phyloP scores from a whole-genome alignment of 331 rosid genomes.

The Malus hybrid region DNA sequence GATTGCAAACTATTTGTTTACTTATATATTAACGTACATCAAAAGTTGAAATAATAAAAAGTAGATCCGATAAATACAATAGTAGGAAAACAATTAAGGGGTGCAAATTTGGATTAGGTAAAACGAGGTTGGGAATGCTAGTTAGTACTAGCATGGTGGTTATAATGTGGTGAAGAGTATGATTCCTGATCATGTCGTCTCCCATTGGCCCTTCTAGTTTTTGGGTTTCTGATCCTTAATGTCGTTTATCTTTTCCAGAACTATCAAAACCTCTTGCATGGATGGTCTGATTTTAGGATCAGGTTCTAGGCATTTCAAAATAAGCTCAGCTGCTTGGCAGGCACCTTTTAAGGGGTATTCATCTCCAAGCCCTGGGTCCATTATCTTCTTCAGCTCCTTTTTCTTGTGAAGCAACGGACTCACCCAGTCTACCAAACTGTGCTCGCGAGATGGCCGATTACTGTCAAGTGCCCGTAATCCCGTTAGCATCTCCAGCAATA shows the following conservation, averaged over 20 bases:
- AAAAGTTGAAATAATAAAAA: no score
- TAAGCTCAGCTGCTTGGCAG: constrained; percentile 28
- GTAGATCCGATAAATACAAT: no score
- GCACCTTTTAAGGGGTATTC: constrained; percentile 37
- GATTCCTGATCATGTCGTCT: not conserved
- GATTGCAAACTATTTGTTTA: no score
- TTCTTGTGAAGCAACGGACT: constrained; percentile 24
- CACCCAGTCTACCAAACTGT: constrained; percentile 37
- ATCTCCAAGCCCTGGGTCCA: constrained; percentile 41
- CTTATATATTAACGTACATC: no score
- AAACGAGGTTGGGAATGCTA: no score
- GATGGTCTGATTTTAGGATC: constrained; percentile 60
- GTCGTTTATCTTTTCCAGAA: constrained; percentile 25
- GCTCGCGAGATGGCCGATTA: constrained; percentile 18
- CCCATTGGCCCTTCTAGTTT: not conserved
- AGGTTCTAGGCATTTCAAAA: constrained; percentile 41
- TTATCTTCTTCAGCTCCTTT: constrained; percentile 36
- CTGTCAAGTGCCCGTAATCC: constrained; percentile 50
- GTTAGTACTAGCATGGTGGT: not conserved
- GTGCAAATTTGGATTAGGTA: no score
- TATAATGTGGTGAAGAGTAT: not conserved
- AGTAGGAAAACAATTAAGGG: no score
- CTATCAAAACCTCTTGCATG: constrained; percentile 45
- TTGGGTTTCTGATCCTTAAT: constrained; percentile 3
- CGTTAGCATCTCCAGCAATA: constrained; percentile 63